Percentiles rank a stretch among this genome's conserved stretches.
Conservation (phyloP, 495 filamentous ascomycete species). For the Copromyces sp. region DNA sequence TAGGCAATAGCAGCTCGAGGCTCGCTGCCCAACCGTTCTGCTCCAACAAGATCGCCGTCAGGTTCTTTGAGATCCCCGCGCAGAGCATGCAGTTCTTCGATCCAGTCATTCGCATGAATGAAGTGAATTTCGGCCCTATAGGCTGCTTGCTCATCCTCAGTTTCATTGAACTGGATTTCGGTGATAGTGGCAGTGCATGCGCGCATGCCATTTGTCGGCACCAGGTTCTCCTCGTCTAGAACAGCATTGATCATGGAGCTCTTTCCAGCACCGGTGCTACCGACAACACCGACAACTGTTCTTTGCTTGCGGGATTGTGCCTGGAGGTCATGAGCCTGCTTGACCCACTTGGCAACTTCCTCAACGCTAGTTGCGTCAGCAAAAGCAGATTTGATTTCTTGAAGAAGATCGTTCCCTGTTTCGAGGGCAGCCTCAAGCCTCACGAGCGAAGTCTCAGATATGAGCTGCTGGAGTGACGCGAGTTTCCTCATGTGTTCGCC, state of each 20-base stretch:
- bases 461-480: neutral
- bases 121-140: constrained; percentile 57
- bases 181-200: constrained; percentile 60
- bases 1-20: constrained; percentile 49
- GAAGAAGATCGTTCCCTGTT: constrained; percentile 10
- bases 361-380: neutral
- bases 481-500: neutral
- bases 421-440: constrained; percentile 16
- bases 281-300: constrained; percentile 47
- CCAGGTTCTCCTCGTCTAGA: constrained; percentile 40
- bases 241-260: constrained; percentile 52
- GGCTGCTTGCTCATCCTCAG: constrained; percentile 25
- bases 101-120: constrained; percentile 45
- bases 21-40: constrained; percentile 32
- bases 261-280: constrained; percentile 50
- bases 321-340: constrained; percentile 27
- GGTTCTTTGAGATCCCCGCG: constrained; percentile 40
- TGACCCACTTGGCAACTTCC: constrained; percentile 27
- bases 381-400: constrained; percentile 11
- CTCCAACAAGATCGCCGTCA: constrained; percentile 18
- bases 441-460: constrained; percentile 6
- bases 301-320: constrained; percentile 8
- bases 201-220: constrained; percentile 32
- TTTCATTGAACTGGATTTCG: constrained; percentile 51
- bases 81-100: constrained; percentile 40